Percentiles rank a stretch among this genome's conserved stretches.
Evolutionary conservation across 108 stramenopile species (phyloP).

Genomic region (Epithemia pelagica): DNA sequence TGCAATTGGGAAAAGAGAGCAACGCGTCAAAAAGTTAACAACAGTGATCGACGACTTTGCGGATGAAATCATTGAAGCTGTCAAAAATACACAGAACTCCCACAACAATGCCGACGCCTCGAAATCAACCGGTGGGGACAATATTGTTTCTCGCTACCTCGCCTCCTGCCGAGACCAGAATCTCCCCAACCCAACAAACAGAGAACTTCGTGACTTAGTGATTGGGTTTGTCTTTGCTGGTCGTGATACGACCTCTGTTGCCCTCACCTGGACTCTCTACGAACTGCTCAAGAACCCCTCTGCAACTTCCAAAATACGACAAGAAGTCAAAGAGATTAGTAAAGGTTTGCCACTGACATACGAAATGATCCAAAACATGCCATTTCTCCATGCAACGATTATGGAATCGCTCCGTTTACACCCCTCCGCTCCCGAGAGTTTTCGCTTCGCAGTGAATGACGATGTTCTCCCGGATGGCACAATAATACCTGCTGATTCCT

Average conservation of each 20-base stretch:
- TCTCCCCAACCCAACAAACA: conserved; percentile 8
- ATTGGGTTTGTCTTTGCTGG: conserved; percentile 53
- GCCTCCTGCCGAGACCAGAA: conserved; percentile 5
- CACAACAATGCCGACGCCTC: conserved; percentile 6
- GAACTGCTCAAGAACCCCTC: conserved; percentile 30
- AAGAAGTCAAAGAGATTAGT: conserved; percentile 22
- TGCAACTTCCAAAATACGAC: conserved; percentile 18
- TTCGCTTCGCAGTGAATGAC: conserved; percentile 23
- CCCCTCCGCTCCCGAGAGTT: conserved; percentile 35
- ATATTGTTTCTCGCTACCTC: conserved; percentile 10
- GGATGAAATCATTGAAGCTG: conserved; percentile 19
- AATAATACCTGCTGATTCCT: conserved; percentile 19
- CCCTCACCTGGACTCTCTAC: conserved; percentile 39
- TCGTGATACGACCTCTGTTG: conserved; percentile 50
- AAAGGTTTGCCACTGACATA: conserved; percentile 1
- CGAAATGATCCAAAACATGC: conserved; percentile 11
- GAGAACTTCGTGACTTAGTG: conserved; percentile 40
- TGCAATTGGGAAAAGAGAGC: conserved; percentile 9
- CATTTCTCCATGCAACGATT: conserved; percentile 29
- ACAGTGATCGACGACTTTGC: conserved; percentile 26
- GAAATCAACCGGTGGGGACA: background rate
- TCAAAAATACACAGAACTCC: background rate
- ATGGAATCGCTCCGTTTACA: conserved; percentile 45
- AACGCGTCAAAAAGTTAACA: background rate
- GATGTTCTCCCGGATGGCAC: conserved; percentile 54